Conservation (phyloP, 2,329 filamentous ascomycete species). For the Alternaria sp. region DNA sequence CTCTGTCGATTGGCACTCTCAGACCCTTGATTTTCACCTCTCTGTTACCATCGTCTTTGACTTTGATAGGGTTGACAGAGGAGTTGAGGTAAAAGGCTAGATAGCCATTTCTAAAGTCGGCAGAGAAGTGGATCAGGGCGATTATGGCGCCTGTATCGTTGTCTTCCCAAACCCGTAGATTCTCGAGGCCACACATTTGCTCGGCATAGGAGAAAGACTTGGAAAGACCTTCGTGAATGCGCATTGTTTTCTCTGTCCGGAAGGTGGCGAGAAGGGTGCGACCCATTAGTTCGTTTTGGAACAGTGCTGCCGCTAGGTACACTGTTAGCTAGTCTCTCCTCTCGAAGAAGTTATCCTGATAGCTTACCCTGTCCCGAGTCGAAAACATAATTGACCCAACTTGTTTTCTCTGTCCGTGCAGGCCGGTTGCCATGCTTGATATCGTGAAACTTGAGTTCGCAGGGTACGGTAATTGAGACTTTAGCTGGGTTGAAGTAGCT, state of each 20-base stretch:
- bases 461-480: constrained; percentile 52
- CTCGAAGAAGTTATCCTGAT: neutral
- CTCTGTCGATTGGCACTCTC: constrained; percentile 44
- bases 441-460: constrained; percentile 53
- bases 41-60: constrained; percentile 53
- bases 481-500: constrained; percentile 58
- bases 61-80: constrained; percentile 46
- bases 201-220: constrained; percentile 56
- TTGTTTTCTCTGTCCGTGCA: constrained; percentile 50
- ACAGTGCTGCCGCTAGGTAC: constrained; percentile 46
- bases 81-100: constrained; percentile 58
- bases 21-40: constrained; percentile 56
- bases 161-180: constrained; percentile 58
- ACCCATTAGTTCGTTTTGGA: constrained; percentile 59
- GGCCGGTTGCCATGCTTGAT: constrained; percentile 46
- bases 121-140: constrained; percentile 56
- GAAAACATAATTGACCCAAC: constrained; percentile 59
- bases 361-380: constrained; percentile 39
- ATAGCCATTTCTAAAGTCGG: constrained; percentile 55
- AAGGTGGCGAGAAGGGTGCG: constrained; percentile 55
- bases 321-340: neutral
- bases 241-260: constrained; percentile 55
- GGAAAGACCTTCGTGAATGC: constrained; percentile 55
- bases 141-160: constrained; percentile 54
- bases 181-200: constrained; percentile 60